Evolutionary conservation across 129 eudicot genomes (phyloP).

Genomic region (Flaveria sonorensis): DNA sequence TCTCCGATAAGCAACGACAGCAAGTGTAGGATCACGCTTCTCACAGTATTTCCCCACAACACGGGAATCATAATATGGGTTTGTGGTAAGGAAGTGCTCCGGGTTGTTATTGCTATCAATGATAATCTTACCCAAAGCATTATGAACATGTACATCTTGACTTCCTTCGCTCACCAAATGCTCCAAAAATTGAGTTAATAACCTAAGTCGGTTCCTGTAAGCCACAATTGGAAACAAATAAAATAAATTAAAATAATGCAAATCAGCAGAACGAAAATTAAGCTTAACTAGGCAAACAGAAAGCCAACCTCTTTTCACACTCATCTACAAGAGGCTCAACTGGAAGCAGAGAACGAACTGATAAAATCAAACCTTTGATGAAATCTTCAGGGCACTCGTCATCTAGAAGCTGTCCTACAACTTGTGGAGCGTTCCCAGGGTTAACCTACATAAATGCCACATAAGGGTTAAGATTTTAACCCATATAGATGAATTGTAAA

Average conservation of each 20-base stretch:
- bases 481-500: neutral
- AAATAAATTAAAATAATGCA: neutral
- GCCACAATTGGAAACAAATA: slow-evolving; percentile 3
- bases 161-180: slow-evolving; percentile 99
- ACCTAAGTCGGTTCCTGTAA: slow-evolving; percentile 91
- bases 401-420: slow-evolving; percentile 95
- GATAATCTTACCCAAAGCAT: slow-evolving; percentile 94
- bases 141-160: slow-evolving; percentile 96
- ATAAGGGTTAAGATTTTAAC: slow-evolving; percentile 2
- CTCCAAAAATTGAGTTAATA: slow-evolving; percentile 95
- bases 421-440: slow-evolving; percentile 99
- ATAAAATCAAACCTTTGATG: slow-evolving; percentile 91
- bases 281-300: neutral
- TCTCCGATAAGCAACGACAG: slow-evolving; percentile 98
- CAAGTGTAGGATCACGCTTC: slow-evolving; percentile 99
- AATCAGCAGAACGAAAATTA: slow-evolving; percentile 7
- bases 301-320: slow-evolving; percentile 87
- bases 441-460: slow-evolving; percentile 63
- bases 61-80: slow-evolving; percentile 96
- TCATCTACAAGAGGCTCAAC: slow-evolving; percentile 99
- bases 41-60: slow-evolving; percentile 99
- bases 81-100: slow-evolving; percentile 98
- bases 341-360: slow-evolving; percentile 97
- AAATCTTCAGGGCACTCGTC: slow-evolving; percentile 99
- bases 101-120: slow-evolving; percentile 98